Base-by-base conservation (phyloP, 208 protist species). In the Acanthamoeba sp. region DNA sequence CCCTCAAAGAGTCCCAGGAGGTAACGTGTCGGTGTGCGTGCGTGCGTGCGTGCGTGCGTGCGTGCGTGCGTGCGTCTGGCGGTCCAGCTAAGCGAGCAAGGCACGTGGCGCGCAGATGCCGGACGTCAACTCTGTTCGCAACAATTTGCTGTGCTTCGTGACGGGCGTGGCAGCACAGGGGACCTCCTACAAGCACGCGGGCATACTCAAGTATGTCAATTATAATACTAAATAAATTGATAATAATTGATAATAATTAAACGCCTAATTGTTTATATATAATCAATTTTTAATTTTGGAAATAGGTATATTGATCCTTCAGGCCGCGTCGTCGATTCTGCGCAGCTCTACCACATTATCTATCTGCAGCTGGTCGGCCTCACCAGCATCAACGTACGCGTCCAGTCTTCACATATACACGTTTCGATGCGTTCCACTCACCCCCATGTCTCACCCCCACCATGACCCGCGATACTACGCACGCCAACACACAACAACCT, bases 141-240 rank as follows among this genome's bases (percentile, higher is more conserved):
- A 62, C 40, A 88, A 88, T n/a, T 59, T 88, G 38, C 32, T 88
- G 42, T 88, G 80, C 50, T 88, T 88, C 48, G 80, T 88, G 40
- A 62, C 80, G n/a, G 80, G 80, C 24, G 80, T 88, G 40, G 80
- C 40, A 45, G 36, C 80, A 20, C 50, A 52, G 22, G 80, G 50
- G 18, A 88, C 80, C 18, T 62, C 40, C 16, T 88, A 88, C 80
- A 88, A 88, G 50, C 80, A 88, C 36, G 80, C 27, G 16, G 80
- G 80, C 40, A 88, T 52, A 22, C 50, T 88, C 48, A 88, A 64
- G 45, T 88, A 88, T n/a, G n/a, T n/a, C n/a, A n/a, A n/a, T n/a
- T n/a, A n/a, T n/a, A n/a, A n/a, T n/a, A n/a, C n/a, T n/a, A n/a
- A n/a, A n/a, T n/a, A n/a, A n/a, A n/a, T n/a, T n/a, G n/a, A n/a